Conservation (phyloP, 257 asterid genomes). For the Salvia miltiorrhiza region DNA sequence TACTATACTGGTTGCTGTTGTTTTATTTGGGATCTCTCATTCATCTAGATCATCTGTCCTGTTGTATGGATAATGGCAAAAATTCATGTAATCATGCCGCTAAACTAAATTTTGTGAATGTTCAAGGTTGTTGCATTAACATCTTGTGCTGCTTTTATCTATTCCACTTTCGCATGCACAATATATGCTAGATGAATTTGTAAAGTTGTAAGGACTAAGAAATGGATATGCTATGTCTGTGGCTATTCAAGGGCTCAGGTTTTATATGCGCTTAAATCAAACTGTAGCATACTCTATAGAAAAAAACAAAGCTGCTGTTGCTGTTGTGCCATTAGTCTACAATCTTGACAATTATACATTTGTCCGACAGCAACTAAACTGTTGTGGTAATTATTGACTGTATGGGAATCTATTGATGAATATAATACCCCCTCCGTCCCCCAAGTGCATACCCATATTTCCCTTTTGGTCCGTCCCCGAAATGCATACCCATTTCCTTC, state of each 20-base stretch:
- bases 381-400: not conserved
- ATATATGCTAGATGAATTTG: not conserved
- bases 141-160: not conserved
- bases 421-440: too few relatives aligned
- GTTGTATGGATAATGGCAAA: not conserved
- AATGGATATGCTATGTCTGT: not conserved
- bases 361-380: not conserved
- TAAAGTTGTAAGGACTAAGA: too few relatives aligned
- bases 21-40: not conserved
- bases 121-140: not conserved
- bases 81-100: not conserved
- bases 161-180: slow-evolving; percentile 3
- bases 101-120: not conserved
- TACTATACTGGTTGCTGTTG: not conserved
- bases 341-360: not conserved
- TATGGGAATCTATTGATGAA: not conserved
- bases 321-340: not conserved
- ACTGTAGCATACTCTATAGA: not conserved
- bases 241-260: not conserved
- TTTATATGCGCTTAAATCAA: not conserved
- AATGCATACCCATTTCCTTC: too few relatives aligned
- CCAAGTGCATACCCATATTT: too few relatives aligned
- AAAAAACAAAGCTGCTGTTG: not conserved
- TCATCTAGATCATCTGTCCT: not conserved
- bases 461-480: too few relatives aligned